phyloP scores from a whole-genome alignment of 2,329 filamentous ascomycete genomes.

The Pleoardoris graminearum region DNA sequence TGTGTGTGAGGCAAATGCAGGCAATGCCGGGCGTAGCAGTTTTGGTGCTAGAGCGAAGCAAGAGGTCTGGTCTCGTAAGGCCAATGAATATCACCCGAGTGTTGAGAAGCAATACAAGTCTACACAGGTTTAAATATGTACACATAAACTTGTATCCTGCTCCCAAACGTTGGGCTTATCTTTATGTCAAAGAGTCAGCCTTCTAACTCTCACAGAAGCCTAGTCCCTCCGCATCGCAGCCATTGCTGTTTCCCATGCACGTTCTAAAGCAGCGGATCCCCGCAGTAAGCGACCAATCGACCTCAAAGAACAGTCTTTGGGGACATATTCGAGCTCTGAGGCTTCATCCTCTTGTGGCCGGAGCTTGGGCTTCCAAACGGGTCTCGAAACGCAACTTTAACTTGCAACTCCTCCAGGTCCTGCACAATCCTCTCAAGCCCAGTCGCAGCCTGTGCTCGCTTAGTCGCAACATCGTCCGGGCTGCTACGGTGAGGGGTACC shows the following conservation, averaged over 20 bases:
- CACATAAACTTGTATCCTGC: too few relatives aligned
- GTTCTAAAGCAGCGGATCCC: not conserved
- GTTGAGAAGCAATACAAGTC: not conserved
- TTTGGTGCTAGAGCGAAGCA: too few relatives aligned
- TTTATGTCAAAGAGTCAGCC: not conserved
- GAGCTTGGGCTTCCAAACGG: not conserved
- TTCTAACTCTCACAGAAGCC: not conserved
- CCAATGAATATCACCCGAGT: too few relatives aligned
- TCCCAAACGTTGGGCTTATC: not conserved
- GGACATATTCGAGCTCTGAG: not conserved
- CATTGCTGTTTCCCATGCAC: not conserved
- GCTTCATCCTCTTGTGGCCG: not conserved
- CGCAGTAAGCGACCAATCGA: not conserved
- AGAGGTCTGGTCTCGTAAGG: too few relatives aligned
- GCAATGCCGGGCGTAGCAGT: too few relatives aligned
- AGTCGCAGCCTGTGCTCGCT: not conserved
- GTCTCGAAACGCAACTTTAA: conserved; percentile 1
- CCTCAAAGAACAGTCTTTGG: not conserved
- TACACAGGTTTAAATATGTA: not conserved
- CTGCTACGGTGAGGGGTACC: not conserved
- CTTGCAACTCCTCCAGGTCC: not conserved
- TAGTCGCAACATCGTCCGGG: not conserved
- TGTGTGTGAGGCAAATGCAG: too few relatives aligned
- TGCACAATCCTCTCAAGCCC: not conserved
- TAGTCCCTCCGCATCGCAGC: not conserved